Percentiles rank a stretch among this genome's conserved stretches.
phyloP scores from a whole-genome alignment of 2,329 filamentous ascomycete genomes.

The Sporothrix brasiliensis region DNA sequence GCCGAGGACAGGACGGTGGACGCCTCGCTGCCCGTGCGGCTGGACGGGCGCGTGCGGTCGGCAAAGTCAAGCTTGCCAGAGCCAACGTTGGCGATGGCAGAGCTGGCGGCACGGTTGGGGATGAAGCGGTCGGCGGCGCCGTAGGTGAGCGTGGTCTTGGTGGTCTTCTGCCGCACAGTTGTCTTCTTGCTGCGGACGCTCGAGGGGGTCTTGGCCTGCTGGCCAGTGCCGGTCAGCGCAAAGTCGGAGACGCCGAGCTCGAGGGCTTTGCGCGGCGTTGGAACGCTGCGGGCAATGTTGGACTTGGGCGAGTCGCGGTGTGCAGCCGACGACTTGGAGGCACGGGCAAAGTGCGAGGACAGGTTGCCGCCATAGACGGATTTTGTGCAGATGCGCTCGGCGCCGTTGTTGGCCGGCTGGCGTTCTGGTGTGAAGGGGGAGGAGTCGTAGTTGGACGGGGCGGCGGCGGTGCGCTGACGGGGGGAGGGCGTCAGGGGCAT shows the following conservation, averaged over 20 bases:
- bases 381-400: slow-evolving; percentile 60
- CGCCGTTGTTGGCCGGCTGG: slow-evolving; percentile 54
- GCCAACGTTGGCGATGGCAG: slow-evolving; percentile 78
- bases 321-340: slow-evolving; percentile 63
- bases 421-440: slow-evolving; percentile 79
- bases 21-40: slow-evolving; percentile 56
- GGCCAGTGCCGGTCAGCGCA: slow-evolving; percentile 81
- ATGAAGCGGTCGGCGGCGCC: slow-evolving; percentile 90
- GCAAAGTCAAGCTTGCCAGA: slow-evolving; percentile 77
- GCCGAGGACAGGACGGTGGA: slow-evolving; percentile 77
- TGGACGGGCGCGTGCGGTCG: slow-evolving; percentile 74
- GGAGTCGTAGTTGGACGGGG: slow-evolving; percentile 57
- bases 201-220: slow-evolving; percentile 60
- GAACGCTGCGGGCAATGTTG: slow-evolving; percentile 77
- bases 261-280: slow-evolving; percentile 78
- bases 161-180: slow-evolving; percentile 55
- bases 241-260: slow-evolving; percentile 94
- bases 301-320: slow-evolving; percentile 93
- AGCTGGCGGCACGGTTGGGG: slow-evolving; percentile 87
- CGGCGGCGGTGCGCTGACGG: slow-evolving; percentile 59
- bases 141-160: slow-evolving; percentile 80
- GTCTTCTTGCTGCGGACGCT: slow-evolving; percentile 63
- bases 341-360: slow-evolving; percentile 75
- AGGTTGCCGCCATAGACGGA: slow-evolving; percentile 82
- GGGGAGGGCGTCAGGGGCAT: slow-evolving; percentile 95